Conservation (phyloP, 257 asterid genomes). For the Handroanthus guayacan region DNA sequence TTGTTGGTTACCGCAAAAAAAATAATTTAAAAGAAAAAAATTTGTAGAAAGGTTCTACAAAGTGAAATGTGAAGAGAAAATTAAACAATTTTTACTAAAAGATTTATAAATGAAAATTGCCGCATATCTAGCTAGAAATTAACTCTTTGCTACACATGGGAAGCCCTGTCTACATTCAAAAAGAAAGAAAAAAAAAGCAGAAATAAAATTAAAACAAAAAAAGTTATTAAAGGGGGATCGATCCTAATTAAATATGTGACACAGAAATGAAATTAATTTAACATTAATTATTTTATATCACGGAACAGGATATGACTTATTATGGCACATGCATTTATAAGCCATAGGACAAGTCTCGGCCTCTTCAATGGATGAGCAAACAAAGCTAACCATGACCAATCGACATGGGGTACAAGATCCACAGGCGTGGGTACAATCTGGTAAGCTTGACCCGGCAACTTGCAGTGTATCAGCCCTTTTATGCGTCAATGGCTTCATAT, state of each 20-base stretch:
- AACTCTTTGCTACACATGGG: conserved; percentile 21
- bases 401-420: conserved; percentile 92
- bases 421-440: conserved; percentile 89
- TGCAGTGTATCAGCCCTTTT: conserved; percentile 51
- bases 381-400: conserved; percentile 86
- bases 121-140: conserved; percentile 1
- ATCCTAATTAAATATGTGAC: conserved; percentile 11
- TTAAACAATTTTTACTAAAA: background rate
- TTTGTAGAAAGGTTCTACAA: too few relatives aligned
- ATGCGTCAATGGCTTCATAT: conserved; percentile 33
- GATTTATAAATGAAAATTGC: conserved; percentile 23
- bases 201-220: background rate
- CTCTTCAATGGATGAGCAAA: conserved; percentile 82
- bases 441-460: conserved; percentile 78
- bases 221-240: background rate
- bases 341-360: conserved; percentile 96
- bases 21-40: too few relatives aligned
- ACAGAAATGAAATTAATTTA: conserved; percentile 26
- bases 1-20: too few relatives aligned
- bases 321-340: conserved; percentile 87
- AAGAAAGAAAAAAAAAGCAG: conserved; percentile 10
- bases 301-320: conserved; percentile 90
- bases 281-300: conserved; percentile 28
- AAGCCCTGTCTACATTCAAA: background rate
- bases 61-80: too few relatives aligned